Evolutionary conservation across 208 protist genomes (phyloP), one percentile per base, ranked within the genome.

Genomic region (Vickermania spadyakhi): DNA sequence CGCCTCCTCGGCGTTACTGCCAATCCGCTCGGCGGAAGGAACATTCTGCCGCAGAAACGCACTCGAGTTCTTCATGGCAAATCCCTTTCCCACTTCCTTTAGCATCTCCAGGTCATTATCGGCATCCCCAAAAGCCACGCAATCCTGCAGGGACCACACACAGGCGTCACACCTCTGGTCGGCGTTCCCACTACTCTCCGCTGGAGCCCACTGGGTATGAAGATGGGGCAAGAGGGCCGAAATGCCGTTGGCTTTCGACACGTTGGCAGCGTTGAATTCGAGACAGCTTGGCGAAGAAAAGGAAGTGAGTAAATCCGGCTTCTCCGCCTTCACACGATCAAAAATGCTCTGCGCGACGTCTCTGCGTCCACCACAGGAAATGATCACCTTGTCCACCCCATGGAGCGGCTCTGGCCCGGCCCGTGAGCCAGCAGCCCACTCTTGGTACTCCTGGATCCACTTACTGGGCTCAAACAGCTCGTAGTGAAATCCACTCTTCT

Each of bases 101-200:
- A 91, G 68, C 68, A 91, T 79, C 54, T 85, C 73, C 31, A 64
- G 58, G 50, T 91, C 84, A 56, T 87, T 91, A 51, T 86, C 45
- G n/a, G 75, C 73, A 41, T 91, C 75, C 21, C 84, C 84, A 62
- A 91, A 86, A 11, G 77, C 75, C 60, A 91, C 77, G 58, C 67
- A 79, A 62, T 91, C 80, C 0, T 56, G 21, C 61, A 74, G 7
- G 7, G 11, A 7, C 36, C 36, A 45, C 11, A 45, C 36, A 55
- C n/a, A n/a, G n/a, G n/a, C n/a, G n/a, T n/a, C n/a, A n/a, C n/a
- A n/a, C n/a, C n/a, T n/a, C n/a, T n/a, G n/a, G n/a, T n/a, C n/a
- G n/a, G n/a, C n/a, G n/a, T n/a, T n/a, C n/a, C n/a, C 51, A 18
- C 36, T 45, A 18, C 27, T 26, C 29, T 22, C 30, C 36, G 4